Conservation (phyloP, 352 stramenopile genomes). For the Globisporangium spinosum region DNA sequence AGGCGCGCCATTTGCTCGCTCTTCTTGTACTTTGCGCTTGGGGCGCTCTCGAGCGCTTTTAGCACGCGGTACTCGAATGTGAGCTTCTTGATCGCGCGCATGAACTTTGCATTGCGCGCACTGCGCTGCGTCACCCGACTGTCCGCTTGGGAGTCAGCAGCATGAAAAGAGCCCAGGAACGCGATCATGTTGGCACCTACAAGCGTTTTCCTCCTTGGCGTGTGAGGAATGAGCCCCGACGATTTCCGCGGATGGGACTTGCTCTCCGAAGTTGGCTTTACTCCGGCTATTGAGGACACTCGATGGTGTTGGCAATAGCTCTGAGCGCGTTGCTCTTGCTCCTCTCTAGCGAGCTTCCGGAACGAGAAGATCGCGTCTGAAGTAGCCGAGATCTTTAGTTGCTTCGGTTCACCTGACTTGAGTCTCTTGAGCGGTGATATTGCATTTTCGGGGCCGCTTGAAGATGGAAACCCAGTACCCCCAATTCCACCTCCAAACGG, state of each 20-base stretch:
- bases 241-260: not conserved
- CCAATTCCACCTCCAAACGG: slow-evolving; percentile 8
- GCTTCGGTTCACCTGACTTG: slow-evolving; percentile 3
- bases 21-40: slow-evolving; percentile 35
- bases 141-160: not conserved
- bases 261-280: not conserved
- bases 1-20: slow-evolving; percentile 27
- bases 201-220: slow-evolving; percentile 9
- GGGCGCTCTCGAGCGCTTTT: slow-evolving; percentile 30
- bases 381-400: not conserved
- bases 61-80: slow-evolving; percentile 42
- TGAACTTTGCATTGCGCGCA: slow-evolving; percentile 26
- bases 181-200: not conserved
- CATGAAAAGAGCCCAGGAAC: not conserved
- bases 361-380: slow-evolving; percentile 13
- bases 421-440: not conserved
- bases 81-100: slow-evolving; percentile 40
- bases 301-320: not conserved
- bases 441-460: not conserved
- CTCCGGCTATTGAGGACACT: not conserved
- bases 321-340: slow-evolving; percentile 14
- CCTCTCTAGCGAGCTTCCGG: slow-evolving; percentile 13
- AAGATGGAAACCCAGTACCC: not conserved
- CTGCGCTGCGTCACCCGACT: slow-evolving; percentile 2
- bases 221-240: not conserved